Percentiles rank a stretch among this genome's conserved stretches.
phyloP scores from a whole-genome alignment of 2,329 filamentous ascomycete species.

The Penicillium expansum region DNA sequence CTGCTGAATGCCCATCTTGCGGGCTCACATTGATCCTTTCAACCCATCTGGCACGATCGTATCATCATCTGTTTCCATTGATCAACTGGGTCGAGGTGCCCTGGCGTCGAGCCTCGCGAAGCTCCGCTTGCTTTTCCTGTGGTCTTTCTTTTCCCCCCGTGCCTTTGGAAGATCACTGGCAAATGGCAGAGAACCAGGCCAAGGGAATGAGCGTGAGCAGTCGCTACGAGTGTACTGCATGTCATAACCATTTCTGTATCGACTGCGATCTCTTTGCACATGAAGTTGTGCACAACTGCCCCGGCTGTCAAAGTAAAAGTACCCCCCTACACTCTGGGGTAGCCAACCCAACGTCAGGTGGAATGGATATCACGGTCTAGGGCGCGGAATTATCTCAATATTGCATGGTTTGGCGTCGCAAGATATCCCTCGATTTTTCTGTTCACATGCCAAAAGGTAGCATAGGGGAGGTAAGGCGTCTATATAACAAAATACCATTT shows the following conservation, averaged over 20 bases:
- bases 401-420: slow-evolving; percentile 17
- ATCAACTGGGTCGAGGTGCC: slow-evolving; percentile 87
- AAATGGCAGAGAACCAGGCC: slow-evolving; percentile 34
- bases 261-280: slow-evolving; percentile 97
- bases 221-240: slow-evolving; percentile 85
- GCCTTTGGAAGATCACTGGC: slow-evolving; percentile 40
- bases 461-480: neutral
- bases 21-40: slow-evolving; percentile 89
- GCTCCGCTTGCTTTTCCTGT: slow-evolving; percentile 74
- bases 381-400: neutral
- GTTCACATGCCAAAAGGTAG: neutral
- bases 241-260: slow-evolving; percentile 89
- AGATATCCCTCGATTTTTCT: slow-evolving; percentile 1
- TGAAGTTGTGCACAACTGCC: slow-evolving; percentile 92
- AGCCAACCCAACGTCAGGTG: slow-evolving; percentile 30
- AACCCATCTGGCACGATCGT: slow-evolving; percentile 87
- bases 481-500: neutral
- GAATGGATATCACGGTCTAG: slow-evolving; percentile 33
- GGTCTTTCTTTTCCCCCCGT: slow-evolving; percentile 65
- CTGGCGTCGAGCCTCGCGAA: slow-evolving; percentile 68
- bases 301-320: slow-evolving; percentile 67
- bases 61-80: slow-evolving; percentile 88
- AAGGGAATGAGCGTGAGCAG: slow-evolving; percentile 80
- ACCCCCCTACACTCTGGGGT: neutral
- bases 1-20: slow-evolving; percentile 87